phyloP scores from a whole-genome alignment of 2,329 filamentous ascomycete genomes.

The Fusarium nygamai region DNA sequence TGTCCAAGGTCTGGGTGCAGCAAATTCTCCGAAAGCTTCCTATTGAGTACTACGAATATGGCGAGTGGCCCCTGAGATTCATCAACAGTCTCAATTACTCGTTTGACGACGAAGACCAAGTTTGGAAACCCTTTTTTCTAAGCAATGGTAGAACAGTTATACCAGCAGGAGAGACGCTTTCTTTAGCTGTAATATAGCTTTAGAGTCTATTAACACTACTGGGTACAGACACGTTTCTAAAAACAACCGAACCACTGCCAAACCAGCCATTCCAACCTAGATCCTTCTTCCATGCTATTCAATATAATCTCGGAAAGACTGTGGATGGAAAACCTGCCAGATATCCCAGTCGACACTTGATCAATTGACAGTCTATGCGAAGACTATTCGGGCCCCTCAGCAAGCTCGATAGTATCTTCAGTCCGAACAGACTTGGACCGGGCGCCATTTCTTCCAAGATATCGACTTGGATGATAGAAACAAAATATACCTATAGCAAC shows the following conservation, averaged over 20 bases:
- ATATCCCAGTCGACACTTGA: neutral
- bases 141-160: constrained; percentile 23
- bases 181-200: neutral
- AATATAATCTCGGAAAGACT: neutral
- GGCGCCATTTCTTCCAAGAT: constrained; percentile 43
- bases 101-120: constrained; percentile 35
- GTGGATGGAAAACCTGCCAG: too few relatives aligned
- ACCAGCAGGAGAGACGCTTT: neutral
- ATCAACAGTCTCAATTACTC: constrained; percentile 34
- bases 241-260: neutral
- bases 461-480: constrained; percentile 58
- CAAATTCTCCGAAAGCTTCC: constrained; percentile 48
- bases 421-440: neutral
- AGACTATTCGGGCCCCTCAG: neutral
- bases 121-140: constrained; percentile 38
- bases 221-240: neutral
- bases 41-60: constrained; percentile 45
- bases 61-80: constrained; percentile 47
- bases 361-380: neutral
- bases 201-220: neutral
- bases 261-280: too few relatives aligned
- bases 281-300: neutral
- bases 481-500: constrained; percentile 59
- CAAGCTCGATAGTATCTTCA: constrained; percentile 22
- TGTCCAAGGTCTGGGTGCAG: constrained; percentile 52